Evolutionary conservation across 352 stramenopile species (phyloP), one percentile per base, ranked within the genome.

Genomic region (Globisporangium paddicum): DNA sequence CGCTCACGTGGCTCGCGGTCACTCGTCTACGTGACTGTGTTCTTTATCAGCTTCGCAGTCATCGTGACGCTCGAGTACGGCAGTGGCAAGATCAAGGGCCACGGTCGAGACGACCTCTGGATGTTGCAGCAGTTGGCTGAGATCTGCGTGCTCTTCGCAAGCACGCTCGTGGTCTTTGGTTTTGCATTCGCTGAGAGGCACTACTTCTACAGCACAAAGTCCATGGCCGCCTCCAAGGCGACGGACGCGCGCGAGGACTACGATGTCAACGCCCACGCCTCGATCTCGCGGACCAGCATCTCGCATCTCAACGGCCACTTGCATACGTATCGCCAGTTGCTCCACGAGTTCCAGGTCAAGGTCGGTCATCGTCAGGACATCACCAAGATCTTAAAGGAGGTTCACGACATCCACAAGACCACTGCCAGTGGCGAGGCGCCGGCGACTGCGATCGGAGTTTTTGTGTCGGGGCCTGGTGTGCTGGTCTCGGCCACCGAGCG

Each of bases 21-120:
- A 64, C 67, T 11, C 5, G 44, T 77, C 26, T 81, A 81, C 30
- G 21, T 52, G 6, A 13, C 63, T 8, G 71, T 71, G 60, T 50
- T 81, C 14, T 10, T 70, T 0, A 56, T 62, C 8, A 60, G 56
- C 14, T n/a, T n/a, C n/a, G 60, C 60, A 11, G 1, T 68, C n/a
- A 8, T 77, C 41, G 37, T 80, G 25, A 5, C 77, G 71, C 63
- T 80, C 18, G 64, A 72, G 50, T 72, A 67, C 48, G 64, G 58
- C 21, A 72, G 72, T 18, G 60, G 68, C 26, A 59, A 59, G 38
- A 59, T 59, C 53, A 50, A 59, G 53, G 30, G 38, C 11, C 0
- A 46, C 30, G 53, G 53, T 2, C 53, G 53, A 14, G 38, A 59
- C 26, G 26, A 59, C 11, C 41, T 59, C 8, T 59, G 53, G 53